Percentiles rank a stretch among this genome's conserved stretches.
Conservation (phyloP, 306 rosid species). For the Prinsepia uniflora region DNA sequence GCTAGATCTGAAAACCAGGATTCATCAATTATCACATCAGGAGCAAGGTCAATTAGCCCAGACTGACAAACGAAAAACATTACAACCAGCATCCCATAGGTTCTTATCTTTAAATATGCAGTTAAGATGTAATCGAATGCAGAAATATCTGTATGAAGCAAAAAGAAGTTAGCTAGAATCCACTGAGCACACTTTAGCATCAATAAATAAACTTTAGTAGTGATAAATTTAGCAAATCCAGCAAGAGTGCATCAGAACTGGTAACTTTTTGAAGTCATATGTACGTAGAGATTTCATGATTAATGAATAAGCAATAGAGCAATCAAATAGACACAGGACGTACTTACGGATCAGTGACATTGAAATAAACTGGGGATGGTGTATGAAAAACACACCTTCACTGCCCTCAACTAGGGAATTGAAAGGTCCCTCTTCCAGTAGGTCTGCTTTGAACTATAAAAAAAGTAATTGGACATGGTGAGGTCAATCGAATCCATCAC, state of each 20-base stretch:
- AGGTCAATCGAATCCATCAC: too few relatives aligned
- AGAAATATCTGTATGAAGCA: too few relatives aligned
- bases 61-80: not conserved
- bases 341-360: constrained; percentile 30
- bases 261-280: not conserved
- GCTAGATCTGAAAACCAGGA: constrained; percentile 12
- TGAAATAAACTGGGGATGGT: constrained; percentile 26
- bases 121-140: too few relatives aligned
- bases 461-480: not conserved
- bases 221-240: not conserved
- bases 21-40: constrained; percentile 14
- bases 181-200: not conserved
- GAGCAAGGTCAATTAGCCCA: constrained; percentile 20
- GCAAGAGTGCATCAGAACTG: not conserved
- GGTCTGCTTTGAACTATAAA: constrained; percentile 24
- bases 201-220: not conserved
- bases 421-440: constrained; percentile 30
- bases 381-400: constrained; percentile 38
- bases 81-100: too few relatives aligned
- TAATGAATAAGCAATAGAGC: not conserved
- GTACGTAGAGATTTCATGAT: not conserved
- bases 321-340: not conserved
- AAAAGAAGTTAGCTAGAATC: not conserved
- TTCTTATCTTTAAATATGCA: too few relatives aligned
- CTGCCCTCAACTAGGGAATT: constrained; percentile 29